Evolutionary conservation across 2,329 filamentous ascomycete species (phyloP), one percentile per base, ranked within the genome.

Genomic region (Fusarium lyarnte): DNA sequence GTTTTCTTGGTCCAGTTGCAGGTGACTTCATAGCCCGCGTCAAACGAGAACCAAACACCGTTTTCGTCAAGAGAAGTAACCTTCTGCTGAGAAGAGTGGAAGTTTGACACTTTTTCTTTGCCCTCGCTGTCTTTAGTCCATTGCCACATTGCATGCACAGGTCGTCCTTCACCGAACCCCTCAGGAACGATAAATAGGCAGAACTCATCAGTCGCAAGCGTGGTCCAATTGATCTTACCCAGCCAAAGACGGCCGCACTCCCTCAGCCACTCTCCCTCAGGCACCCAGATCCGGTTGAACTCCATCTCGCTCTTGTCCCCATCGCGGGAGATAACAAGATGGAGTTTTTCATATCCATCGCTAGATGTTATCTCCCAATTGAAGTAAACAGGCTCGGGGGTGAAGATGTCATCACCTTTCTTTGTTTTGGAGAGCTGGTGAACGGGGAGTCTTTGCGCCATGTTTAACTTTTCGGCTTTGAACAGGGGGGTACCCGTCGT

Each of bases 121-220:
- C 60, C 63, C 0, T 36, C 8, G 1, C 41, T 36, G 23, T 66
- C 61, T 3, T 46, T 16, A 7, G 63, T 73, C 43, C 39, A 75
- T 27, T 75, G 73, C 66, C 66, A 75, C 17, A 69, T 16, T 3
- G 71, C 66, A 2, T 74, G 29, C 2, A 73, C 36, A 8, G 73
- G 73, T 14, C 64, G 72, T 8, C 57, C 73, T 6, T 64, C 47
- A 3, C 71, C 73, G 8, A 74, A 55, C 12, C 72, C 73, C 3
- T 75, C 66, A 1, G 73, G 73, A 2, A 52, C 55, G 11, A 73
- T 73, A 13, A 75, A 73, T 2, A 75, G 66, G 16, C 55, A 53
- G 11, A 47, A 19, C 45, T 74, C 73, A 8, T 74, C 23, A 8
- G 8, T 55, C 0, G 71, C 69, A 16, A 39, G 66, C 8, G 42